These are phyloP conservation scores for Sergeia podlipaevii DNA, from an alignment of 208 protist species.

Conservation along the genomic window DNA sequence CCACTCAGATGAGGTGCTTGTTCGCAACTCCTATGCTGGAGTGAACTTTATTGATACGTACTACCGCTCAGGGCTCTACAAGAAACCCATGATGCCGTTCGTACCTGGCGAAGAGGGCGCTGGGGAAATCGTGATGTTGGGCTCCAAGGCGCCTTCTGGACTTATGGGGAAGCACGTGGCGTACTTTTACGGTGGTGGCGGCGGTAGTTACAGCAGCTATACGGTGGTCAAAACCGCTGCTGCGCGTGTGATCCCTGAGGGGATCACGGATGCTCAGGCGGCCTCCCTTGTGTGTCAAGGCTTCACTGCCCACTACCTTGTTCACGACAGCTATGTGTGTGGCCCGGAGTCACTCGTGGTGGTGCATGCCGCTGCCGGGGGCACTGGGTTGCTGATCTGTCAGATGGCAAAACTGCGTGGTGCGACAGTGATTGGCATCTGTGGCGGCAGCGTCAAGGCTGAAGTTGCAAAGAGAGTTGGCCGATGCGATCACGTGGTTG, in stretches of 20 bases:
- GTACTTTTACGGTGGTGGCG: conserved; percentile 41
- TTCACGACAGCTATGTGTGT: conserved; percentile 49
- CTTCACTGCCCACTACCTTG: conserved; percentile 89
- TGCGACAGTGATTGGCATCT: conserved; percentile 89
- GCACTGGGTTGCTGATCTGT: conserved; percentile 72
- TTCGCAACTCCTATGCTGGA: conserved; percentile 57
- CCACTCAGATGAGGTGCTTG: conserved; percentile 36
- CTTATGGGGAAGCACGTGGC: conserved; percentile 65
- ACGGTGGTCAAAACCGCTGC: conserved; percentile 18
- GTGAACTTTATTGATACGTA: conserved; percentile 95
- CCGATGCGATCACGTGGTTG: conserved; percentile 65
- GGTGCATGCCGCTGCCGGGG: conserved; percentile 88
- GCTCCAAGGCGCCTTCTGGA: background rate
- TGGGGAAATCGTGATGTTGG: conserved; percentile 53
- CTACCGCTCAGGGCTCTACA: conserved; percentile 77
- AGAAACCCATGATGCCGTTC: conserved; percentile 64
- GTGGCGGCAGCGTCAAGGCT: conserved; percentile 63
- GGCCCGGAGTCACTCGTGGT: conserved; percentile 42
- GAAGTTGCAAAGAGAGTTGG: conserved; percentile 42
- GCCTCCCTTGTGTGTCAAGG: conserved; percentile 73
- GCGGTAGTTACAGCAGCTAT: conserved; percentile 66
- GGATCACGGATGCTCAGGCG: conserved; percentile 40
- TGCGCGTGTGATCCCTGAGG: conserved; percentile 34
- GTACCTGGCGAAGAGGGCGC: conserved; percentile 72
- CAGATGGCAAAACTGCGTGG: conserved; percentile 92